phyloP scores from a whole-genome alignment of 2,329 filamentous ascomycete genomes.

The Claviceps monticola region DNA sequence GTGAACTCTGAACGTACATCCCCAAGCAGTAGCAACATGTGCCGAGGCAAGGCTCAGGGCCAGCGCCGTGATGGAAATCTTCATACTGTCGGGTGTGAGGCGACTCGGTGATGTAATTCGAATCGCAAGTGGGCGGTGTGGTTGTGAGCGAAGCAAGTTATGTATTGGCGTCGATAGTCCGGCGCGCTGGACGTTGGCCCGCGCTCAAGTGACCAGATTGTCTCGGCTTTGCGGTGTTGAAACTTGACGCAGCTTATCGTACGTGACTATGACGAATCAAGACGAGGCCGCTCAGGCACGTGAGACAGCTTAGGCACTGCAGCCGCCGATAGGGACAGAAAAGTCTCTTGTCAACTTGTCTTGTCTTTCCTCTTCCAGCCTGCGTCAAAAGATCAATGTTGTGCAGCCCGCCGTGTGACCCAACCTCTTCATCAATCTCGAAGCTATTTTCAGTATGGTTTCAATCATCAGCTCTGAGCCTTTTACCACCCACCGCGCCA shows the following conservation, averaged over 20 bases:
- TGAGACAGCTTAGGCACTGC: too few species aligned
- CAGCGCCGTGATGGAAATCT: conserved; percentile 16
- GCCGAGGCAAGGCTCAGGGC: conserved; percentile 19
- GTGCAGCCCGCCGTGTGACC: too few species aligned
- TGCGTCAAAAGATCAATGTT: too few species aligned
- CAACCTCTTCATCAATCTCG: too few species aligned
- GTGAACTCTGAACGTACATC: conserved; percentile 20
- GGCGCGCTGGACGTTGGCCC: not conserved
- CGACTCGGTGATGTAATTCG: not conserved
- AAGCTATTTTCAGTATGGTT: too few species aligned
- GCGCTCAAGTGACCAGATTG: conserved; percentile 1
- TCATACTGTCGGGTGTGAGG: conserved; percentile 15
- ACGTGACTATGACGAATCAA: not conserved
- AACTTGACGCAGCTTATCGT: not conserved
- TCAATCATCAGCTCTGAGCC: too few species aligned
- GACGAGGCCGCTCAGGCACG: not conserved
- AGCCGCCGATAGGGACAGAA: too few species aligned
- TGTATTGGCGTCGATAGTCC: not conserved
- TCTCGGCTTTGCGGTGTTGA: not conserved
- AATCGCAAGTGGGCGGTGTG: not conserved
- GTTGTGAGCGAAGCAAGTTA: not conserved
- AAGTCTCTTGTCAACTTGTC: too few species aligned
- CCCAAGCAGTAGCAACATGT: conserved; percentile 26
- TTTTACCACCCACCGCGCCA: too few species aligned
- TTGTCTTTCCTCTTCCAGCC: too few species aligned